These are phyloP conservation scores for Ocimum tenuiflorum DNA, from an alignment of 257 asterid genomes.

Conservation along the genomic window DNA sequence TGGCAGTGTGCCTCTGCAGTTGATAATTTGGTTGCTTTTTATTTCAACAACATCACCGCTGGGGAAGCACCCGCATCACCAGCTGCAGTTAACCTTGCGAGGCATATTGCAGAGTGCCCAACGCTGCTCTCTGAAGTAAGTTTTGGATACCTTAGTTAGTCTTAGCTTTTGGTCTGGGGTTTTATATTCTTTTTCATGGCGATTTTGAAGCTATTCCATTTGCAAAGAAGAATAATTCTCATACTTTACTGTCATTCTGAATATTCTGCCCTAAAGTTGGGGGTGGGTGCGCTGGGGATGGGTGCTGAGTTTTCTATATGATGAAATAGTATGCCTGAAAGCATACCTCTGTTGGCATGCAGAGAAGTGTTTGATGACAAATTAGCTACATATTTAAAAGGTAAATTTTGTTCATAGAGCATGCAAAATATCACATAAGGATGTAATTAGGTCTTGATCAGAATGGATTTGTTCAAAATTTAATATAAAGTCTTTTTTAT, in stretches of 20 bases:
- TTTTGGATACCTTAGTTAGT: slow-evolving; percentile 10
- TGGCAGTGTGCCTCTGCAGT: slow-evolving; percentile 88
- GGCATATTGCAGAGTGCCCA: slow-evolving; percentile 80
- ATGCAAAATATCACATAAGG: neutral
- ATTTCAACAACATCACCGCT: slow-evolving; percentile 71
- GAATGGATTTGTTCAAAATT: neutral
- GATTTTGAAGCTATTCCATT: neutral
- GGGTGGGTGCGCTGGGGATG: neutral
- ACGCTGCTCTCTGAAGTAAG: slow-evolving; percentile 81
- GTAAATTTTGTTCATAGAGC: neutral
- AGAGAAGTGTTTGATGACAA: neutral
- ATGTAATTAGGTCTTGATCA: neutral
- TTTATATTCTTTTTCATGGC: slow-evolving; percentile 6
- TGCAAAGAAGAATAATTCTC: neutral
- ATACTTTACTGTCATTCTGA: neutral
- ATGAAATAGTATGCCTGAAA: neutral
- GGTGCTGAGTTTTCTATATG: neutral
- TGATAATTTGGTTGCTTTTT: slow-evolving; percentile 79
- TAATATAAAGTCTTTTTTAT: neutral
- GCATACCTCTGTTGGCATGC: slow-evolving; percentile 3
- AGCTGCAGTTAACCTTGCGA: slow-evolving; percentile 68
- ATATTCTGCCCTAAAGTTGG: neutral
- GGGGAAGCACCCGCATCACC: slow-evolving; percentile 73
- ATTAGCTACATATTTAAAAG: neutral
- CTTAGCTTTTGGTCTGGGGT: neutral